Evolutionary conservation across 176 grass and related monocot genomes (phyloP).

Genomic region (Oryza meyeriana): DNA sequence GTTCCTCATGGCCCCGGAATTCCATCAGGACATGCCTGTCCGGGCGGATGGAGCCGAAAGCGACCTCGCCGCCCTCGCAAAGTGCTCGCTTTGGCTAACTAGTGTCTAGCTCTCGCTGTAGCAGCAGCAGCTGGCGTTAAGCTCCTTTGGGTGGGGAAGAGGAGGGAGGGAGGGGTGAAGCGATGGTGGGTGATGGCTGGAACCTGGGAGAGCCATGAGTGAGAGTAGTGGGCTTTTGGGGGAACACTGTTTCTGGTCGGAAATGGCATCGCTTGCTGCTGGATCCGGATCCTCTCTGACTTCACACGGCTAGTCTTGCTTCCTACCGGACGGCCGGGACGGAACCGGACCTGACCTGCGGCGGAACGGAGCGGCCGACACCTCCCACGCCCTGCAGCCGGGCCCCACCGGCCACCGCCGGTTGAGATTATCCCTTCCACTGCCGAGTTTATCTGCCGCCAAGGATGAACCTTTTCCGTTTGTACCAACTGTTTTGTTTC

Average conservation of each 20-base stretch:
- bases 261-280: neutral
- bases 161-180: neutral
- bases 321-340: too few relatives aligned
- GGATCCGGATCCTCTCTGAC: neutral
- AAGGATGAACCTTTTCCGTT: too few relatives aligned
- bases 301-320: neutral
- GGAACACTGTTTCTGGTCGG: neutral
- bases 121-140: neutral
- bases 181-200: neutral
- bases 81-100: neutral
- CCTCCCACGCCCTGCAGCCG: slow-evolving; percentile 6
- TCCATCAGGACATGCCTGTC: slow-evolving; percentile 48
- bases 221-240: neutral
- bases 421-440: neutral
- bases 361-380: neutral
- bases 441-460: too few relatives aligned
- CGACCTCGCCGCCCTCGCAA: neutral
- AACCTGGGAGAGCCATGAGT: neutral
- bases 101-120: neutral
- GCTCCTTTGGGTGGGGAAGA: neutral
- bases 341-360: neutral
- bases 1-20: slow-evolving; percentile 20
- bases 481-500: too few relatives aligned
- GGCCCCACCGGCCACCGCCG: neutral
- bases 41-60: slow-evolving; percentile 1